A percentile compares a stretch with the other conserved stretches of the same genome.
phyloP scores from a whole-genome alignment of 129 eudicot genomes.

The Flaveria sonorensis region DNA sequence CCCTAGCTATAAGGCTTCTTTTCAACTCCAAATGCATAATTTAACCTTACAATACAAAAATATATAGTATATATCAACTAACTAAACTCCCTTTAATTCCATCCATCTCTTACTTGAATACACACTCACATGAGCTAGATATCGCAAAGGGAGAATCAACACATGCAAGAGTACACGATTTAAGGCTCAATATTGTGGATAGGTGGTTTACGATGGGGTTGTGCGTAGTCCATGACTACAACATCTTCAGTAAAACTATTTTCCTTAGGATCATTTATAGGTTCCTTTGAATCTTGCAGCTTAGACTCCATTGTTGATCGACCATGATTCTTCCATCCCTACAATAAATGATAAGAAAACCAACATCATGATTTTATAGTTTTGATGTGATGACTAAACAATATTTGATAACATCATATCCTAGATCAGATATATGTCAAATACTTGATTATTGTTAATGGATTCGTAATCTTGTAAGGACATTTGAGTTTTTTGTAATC shows the following conservation, averaged over 20 bases:
- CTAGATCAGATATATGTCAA: not conserved
- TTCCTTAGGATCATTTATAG: constrained; percentile 33
- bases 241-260: constrained; percentile 51
- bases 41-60: constrained; percentile 17
- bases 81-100: constrained; percentile 5
- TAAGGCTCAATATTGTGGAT: constrained; percentile 71
- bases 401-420: constrained; percentile 5
- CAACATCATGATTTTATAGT: not conserved
- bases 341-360: constrained; percentile 10
- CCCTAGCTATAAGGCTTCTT: constrained; percentile 23
- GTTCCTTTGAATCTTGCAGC: constrained; percentile 45
- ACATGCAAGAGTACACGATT: not conserved
- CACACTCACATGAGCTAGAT: not conserved
- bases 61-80: constrained; percentile 8
- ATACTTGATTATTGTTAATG: not conserved
- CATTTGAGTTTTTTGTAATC: not conserved
- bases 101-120: constrained; percentile 12
- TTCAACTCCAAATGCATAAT: constrained; percentile 24
- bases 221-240: constrained; percentile 88
- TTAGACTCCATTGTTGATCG: constrained; percentile 52
- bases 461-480: constrained; percentile 1
- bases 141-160: constrained; percentile 14
- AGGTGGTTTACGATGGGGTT: constrained; percentile 89
- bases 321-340: constrained; percentile 59
- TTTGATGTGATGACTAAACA: not conserved